Percentiles rank a stretch among this genome's conserved stretches.
Conservation (phyloP, 83 land plant genomes). For the Larix sibirica region DNA sequence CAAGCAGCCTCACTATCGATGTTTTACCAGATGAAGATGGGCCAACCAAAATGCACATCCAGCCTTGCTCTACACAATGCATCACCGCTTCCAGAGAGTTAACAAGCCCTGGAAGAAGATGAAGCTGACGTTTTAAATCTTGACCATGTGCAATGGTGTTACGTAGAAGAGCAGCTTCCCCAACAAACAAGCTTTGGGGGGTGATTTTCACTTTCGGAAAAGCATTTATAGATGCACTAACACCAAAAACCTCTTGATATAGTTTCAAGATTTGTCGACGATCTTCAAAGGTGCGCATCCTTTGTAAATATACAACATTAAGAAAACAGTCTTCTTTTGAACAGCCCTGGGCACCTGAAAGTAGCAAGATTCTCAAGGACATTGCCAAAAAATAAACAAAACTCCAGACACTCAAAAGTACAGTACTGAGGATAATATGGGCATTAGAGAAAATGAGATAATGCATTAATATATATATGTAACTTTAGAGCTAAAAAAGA, state of each 20-base stretch:
- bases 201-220: conserved; percentile 57
- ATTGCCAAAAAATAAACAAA: background rate
- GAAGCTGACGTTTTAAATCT: conserved; percentile 35
- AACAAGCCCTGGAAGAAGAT: conserved; percentile 63
- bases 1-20: conserved; percentile 72
- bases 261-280: conserved; percentile 62
- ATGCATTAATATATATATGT: background rate
- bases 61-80: conserved; percentile 72
- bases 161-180: conserved; percentile 51
- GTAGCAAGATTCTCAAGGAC: background rate
- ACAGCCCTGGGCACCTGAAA: conserved; percentile 40
- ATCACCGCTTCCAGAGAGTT: conserved; percentile 70
- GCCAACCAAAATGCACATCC: conserved; percentile 95
- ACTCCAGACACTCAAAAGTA: background rate
- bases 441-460: background rate
- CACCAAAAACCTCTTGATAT: conserved; percentile 74
- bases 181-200: conserved; percentile 50
- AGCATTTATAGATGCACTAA: conserved; percentile 43
- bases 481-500: background rate
- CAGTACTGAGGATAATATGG: background rate
- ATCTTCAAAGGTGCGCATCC: conserved; percentile 89
- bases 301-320: conserved; percentile 73
- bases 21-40: conserved; percentile 94
- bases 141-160: conserved; percentile 31
- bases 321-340: conserved; percentile 39